Conservation (phyloP, 495 filamentous ascomycete genomes). For the Neurospora pannonica region DNA sequence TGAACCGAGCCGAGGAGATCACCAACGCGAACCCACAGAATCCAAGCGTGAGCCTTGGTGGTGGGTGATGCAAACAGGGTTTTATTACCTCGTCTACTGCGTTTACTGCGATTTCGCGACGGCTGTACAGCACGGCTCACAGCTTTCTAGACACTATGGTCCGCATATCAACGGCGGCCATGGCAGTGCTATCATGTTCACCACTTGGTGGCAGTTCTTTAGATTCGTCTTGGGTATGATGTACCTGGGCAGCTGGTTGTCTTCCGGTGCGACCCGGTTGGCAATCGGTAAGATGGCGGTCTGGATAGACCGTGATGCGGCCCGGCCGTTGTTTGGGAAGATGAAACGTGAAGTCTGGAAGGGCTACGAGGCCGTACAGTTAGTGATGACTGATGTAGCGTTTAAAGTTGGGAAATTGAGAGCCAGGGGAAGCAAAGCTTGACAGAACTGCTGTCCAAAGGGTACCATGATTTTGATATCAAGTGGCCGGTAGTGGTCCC, state of each 20-base stretch:
- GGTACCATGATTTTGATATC: neutral
- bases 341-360: neutral
- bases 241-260: neutral
- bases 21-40: neutral
- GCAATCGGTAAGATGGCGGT: neutral
- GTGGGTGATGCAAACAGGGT: neutral
- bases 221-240: neutral
- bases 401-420: neutral
- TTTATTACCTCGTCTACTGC: neutral
- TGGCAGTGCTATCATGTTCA: neutral
- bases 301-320: neutral
- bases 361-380: neutral
- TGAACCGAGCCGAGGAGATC: neutral
- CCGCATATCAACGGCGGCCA: neutral
- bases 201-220: slow-evolving; percentile 2
- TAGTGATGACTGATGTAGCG: neutral
- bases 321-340: neutral
- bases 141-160: neutral
- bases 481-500: neutral
- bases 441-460: neutral
- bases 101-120: neutral
- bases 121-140: slow-evolving; percentile 2
- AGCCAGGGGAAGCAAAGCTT: neutral
- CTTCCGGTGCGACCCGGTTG: neutral
- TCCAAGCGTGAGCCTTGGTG: neutral